phyloP scores from a whole-genome alignment of 129 eudicot species.

The Oenanthe sinensis region DNA sequence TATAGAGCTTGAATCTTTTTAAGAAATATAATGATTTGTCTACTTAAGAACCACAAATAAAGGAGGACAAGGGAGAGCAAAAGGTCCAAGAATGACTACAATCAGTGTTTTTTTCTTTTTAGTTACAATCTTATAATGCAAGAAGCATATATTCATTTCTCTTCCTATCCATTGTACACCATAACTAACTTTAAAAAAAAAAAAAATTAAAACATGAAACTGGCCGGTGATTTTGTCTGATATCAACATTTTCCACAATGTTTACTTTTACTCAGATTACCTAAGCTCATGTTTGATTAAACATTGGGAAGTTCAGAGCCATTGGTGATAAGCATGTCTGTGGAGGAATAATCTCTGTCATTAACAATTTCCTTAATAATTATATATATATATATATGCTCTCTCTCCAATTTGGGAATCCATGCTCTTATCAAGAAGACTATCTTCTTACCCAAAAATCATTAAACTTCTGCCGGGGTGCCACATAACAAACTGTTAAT shows the following conservation, averaged over 20 bases:
- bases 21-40: constrained; percentile 24
- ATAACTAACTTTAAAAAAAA: neutral
- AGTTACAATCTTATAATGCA: neutral
- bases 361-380: neutral
- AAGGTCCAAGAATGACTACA: constrained; percentile 17
- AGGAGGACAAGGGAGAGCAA: constrained; percentile 12
- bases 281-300: neutral
- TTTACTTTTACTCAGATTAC: constrained; percentile 5
- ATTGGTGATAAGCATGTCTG: neutral
- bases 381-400: too few relatives aligned
- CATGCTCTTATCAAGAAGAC: too few relatives aligned
- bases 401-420: too few relatives aligned
- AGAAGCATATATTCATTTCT: neutral
- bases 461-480: neutral
- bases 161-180: neutral
- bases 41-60: constrained; percentile 23
- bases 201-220: neutral
- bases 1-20: constrained; percentile 15
- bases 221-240: neutral
- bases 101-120: neutral
- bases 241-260: neutral
- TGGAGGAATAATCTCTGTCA: neutral
- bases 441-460: neutral
- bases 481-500: neutral
- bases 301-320: neutral